Evolutionary conservation across 208 protist genomes (phyloP), one percentile per base, ranked within the genome.

Genomic region (Entamoeba invadens): DNA sequence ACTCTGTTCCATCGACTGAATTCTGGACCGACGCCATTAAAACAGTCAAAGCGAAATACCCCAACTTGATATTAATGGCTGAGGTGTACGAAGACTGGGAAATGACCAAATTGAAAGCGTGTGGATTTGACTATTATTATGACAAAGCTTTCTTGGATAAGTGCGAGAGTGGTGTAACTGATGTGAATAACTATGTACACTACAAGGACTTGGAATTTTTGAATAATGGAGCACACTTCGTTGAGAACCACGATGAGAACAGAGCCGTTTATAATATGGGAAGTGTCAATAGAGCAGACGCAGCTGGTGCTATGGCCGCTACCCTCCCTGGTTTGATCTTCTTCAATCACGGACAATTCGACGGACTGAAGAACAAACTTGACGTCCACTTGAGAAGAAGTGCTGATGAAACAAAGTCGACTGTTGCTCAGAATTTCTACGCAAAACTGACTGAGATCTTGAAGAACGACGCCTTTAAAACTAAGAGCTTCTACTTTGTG

Each of bases 51-150:
- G 38, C 44, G 25, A 14, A 91, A 1, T 96, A 95, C 93, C 96
- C 96, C 45, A 91, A 95, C n/a, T 92, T 95, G 38, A 94, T 96
- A 8, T 97, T 97, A 68, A 51, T 97, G 3, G 96, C 96, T 16
- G 96, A 97, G 92, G 44, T 45, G 18, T 97, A 97, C 45, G 31
- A 45, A 45, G 95, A 95, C 45, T 92, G 91, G 35, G 77, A 91
- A 2, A 93, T 96, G 47, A 38, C 45, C 2, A 44, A 94, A 25
- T 91, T 97, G 12, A 50, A 95, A 68, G 31, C 93, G n/a, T 68
- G 94, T n/a, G 96, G 96, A 1, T 97, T 97, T 91, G 96, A 97
- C 31, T 97, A 94, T 92, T 95, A 95, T 44, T 97, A 97, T 47
- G 96, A 97, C 57, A 97, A 97, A 45, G 91, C 93, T 91, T 47